Evolutionary conservation across 2,329 filamentous ascomycete genomes (phyloP).

Genomic region (Diplodia intermedia): DNA sequence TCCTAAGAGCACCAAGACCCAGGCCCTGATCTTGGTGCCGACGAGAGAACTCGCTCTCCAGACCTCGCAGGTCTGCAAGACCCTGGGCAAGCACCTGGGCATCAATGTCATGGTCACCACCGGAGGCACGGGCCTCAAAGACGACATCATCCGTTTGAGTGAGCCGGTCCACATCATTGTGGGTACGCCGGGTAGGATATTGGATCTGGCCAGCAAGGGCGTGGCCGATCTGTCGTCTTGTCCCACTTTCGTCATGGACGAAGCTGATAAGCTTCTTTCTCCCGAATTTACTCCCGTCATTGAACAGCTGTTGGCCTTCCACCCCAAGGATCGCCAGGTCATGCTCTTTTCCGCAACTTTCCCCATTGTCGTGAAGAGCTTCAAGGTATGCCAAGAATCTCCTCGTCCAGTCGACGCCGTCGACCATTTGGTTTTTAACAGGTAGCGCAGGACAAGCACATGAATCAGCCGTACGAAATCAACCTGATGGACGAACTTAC

Average conservation of each 20-base stretch:
- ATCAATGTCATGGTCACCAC: slow-evolving; percentile 99
- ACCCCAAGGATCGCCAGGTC: slow-evolving; percentile 96
- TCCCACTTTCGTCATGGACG: slow-evolving; percentile 99
- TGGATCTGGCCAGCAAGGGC: slow-evolving; percentile 94
- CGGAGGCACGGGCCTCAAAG: slow-evolving; percentile 90
- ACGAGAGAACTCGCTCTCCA: slow-evolving; percentile 97
- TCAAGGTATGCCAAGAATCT: slow-evolving; percentile 64
- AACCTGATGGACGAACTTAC: slow-evolving; percentile 99
- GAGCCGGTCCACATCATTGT: slow-evolving; percentile 97
- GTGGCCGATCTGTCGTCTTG: slow-evolving; percentile 96
- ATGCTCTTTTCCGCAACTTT: slow-evolving; percentile 99
- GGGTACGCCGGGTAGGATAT: slow-evolving; percentile 93
- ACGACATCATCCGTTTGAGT: slow-evolving; percentile 94
- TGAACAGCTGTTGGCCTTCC: slow-evolving; percentile 92
- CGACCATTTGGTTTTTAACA: not conserved
- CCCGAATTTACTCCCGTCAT: slow-evolving; percentile 97
- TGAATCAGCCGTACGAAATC: slow-evolving; percentile 95
- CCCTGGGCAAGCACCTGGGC: slow-evolving; percentile 92
- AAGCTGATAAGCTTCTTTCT: slow-evolving; percentile 96
- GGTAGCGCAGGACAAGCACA: slow-evolving; percentile 79
- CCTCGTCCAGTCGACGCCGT: slow-evolving; percentile 29
- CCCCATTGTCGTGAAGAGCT: slow-evolving; percentile 94
- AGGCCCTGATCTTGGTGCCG: slow-evolving; percentile 94
- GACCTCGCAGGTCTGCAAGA: slow-evolving; percentile 99
- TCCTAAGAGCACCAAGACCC: slow-evolving; percentile 93